Evolutionary conservation across 768 basidiomycete genomes (phyloP).

Genomic region (Paxillus involutus): DNA sequence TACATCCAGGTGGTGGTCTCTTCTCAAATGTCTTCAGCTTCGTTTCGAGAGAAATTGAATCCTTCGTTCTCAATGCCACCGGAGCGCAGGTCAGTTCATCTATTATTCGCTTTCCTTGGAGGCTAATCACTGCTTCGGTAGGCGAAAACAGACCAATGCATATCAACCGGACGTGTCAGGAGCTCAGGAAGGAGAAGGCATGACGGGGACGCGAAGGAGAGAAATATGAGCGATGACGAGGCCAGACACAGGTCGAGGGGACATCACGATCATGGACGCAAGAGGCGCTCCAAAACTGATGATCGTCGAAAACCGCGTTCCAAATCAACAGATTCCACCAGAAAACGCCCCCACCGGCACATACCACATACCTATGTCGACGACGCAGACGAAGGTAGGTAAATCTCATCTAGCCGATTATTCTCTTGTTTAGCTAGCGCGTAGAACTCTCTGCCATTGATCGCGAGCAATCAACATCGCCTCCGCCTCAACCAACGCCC

Average conservation of each 20-base stretch:
- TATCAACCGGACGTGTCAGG: constrained; percentile 11
- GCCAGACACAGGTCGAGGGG: constrained; percentile 3
- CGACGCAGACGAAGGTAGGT: constrained; percentile 23
- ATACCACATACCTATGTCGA: constrained; percentile 2
- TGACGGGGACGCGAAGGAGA: constrained; percentile 5
- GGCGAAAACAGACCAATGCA: constrained; percentile 10
- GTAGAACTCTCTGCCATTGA: constrained; percentile 23
- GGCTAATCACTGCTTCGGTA: constrained; percentile 11
- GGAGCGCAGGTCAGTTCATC: constrained; percentile 26
- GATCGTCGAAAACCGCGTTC: constrained; percentile 17
- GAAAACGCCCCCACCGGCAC: constrained; percentile 2
- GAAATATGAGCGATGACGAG: constrained; percentile 15
- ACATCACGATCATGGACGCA: constrained; percentile 10
- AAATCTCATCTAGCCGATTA: not conserved
- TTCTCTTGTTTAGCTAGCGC: constrained; percentile 7
- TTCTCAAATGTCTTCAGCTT: constrained; percentile 67
- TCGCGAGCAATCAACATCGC: constrained; percentile 20
- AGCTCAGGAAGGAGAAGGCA: constrained; percentile 5
- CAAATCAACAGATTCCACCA: constrained; percentile 16
- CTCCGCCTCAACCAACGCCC: constrained; percentile 12
- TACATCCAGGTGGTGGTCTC: constrained; percentile 35
- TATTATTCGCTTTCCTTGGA: not conserved
- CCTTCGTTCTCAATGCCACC: constrained; percentile 68
- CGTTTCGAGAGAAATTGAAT: constrained; percentile 68
- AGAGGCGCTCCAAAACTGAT: constrained; percentile 5